A percentile compares a stretch with the other conserved stretches of the same genome.
Evolutionary conservation across 2,329 filamentous ascomycete genomes (phyloP).

Genomic region (Hortaea werneckii): DNA sequence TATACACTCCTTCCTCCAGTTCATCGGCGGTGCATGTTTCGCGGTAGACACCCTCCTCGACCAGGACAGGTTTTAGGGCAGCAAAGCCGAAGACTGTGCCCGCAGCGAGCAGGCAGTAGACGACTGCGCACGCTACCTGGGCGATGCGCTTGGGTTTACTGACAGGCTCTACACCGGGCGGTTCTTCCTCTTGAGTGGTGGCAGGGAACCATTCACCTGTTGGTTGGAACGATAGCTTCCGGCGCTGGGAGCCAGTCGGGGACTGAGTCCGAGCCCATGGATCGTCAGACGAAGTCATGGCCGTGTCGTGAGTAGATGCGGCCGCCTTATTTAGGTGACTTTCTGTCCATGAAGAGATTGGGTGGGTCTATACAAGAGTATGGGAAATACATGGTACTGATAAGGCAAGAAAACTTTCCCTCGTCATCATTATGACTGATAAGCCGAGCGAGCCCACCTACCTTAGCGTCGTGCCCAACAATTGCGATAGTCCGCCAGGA

Average conservation of each 20-base stretch:
- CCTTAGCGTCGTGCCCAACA: too few species aligned
- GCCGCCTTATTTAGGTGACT: too few species aligned
- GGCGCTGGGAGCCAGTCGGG: conserved; percentile 29
- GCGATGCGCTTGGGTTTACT: conserved; percentile 23
- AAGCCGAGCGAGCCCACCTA: too few species aligned
- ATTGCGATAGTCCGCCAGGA: too few species aligned
- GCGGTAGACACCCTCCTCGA: conserved; percentile 60
- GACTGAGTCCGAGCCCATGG: conserved; percentile 9
- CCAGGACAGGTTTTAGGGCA: conserved; percentile 70
- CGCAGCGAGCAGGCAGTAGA: conserved; percentile 67
- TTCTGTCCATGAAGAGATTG: too few species aligned
- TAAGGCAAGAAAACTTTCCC: too few species aligned
- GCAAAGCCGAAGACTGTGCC: conserved; percentile 79
- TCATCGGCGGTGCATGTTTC: conserved; percentile 50
- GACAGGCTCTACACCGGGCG: conserved; percentile 44
- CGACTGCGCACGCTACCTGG: conserved; percentile 58
- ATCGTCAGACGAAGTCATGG: not conserved
- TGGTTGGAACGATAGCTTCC: conserved; percentile 42
- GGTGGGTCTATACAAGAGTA: too few species aligned
- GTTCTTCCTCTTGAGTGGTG: conserved; percentile 26
- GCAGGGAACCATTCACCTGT: conserved; percentile 36
- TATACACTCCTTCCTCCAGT: conserved; percentile 35
- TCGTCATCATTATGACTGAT: too few species aligned
- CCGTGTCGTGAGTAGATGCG: not conserved
- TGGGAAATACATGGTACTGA: too few species aligned